These are phyloP conservation scores for Moesziomyces aphidis DNA, from an alignment of 1,284 basidiomycete species.

Conservation along the genomic window DNA sequence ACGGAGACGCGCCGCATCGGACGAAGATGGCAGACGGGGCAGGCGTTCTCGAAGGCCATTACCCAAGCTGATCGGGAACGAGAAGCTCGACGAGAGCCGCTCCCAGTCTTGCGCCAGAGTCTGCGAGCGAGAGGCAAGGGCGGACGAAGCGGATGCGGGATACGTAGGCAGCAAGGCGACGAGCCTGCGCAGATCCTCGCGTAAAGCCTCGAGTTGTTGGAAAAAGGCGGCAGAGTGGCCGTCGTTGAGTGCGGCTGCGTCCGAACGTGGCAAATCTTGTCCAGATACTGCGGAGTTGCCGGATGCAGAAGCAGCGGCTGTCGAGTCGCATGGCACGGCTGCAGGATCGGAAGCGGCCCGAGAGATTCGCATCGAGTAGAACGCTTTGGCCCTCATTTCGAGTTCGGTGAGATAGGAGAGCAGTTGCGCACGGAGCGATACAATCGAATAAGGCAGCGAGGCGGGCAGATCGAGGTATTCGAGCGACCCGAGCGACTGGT, in stretches of 20 bases:
- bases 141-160: conserved; percentile 37
- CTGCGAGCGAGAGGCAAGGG: conserved; percentile 48
- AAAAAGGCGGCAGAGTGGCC: conserved; percentile 42
- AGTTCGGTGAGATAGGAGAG: conserved; percentile 51
- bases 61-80: conserved; percentile 37
- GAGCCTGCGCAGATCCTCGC: conserved; percentile 47
- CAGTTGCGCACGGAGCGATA: conserved; percentile 48
- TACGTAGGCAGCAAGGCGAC: conserved; percentile 43
- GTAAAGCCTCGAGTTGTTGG: conserved; percentile 55
- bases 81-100: conserved; percentile 35
- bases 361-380: conserved; percentile 38
- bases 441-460: conserved; percentile 54
- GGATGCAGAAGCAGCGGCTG: background rate
- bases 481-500: conserved; percentile 37
- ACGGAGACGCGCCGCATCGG: conserved; percentile 28
- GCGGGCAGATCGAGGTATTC: conserved; percentile 54
- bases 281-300: no score
- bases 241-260: conserved; percentile 8
- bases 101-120: conserved; percentile 51
- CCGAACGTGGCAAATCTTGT: background rate
- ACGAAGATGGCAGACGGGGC: conserved; percentile 35
- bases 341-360: conserved; percentile 2
- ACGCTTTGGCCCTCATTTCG: conserved; percentile 39
- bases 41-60: conserved; percentile 35
- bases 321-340: background rate